phyloP scores from a whole-genome alignment of 257 asterid species.

The Nicotiana otophora region DNA sequence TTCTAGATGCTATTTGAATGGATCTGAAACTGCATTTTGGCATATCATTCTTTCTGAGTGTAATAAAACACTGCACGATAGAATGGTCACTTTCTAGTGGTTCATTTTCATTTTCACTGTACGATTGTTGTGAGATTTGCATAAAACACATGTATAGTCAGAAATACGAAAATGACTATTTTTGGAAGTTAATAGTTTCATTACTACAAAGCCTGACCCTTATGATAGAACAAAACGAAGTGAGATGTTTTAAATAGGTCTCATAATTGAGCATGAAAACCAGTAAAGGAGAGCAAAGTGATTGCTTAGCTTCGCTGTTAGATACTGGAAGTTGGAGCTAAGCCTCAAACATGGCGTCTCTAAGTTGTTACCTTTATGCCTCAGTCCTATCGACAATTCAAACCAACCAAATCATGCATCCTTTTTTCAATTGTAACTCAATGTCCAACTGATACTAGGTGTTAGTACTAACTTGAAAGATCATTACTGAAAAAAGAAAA shows the following conservation, averaged over 20 bases:
- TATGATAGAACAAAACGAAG: too few species aligned
- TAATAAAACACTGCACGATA: not conserved
- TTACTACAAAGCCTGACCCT: too few species aligned
- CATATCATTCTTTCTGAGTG: not conserved
- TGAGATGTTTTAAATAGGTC: too few species aligned
- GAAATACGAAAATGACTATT: too few species aligned
- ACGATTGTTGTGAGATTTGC: not conserved
- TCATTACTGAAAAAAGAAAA: not conserved
- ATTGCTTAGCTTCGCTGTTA: too few species aligned
- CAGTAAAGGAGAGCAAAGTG: not conserved
- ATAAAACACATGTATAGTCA: not conserved
- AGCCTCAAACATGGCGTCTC: too few species aligned
- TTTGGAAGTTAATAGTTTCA: too few species aligned
- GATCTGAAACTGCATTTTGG: not conserved
- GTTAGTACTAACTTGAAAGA: not conserved
- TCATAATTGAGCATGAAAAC: not conserved
- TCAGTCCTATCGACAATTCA: not conserved
- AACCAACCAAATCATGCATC: not conserved
- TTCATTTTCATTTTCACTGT: not conserved
- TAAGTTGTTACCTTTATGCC: too few species aligned
- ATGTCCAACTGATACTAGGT: not conserved
- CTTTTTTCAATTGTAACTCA: not conserved
- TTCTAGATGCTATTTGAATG: not conserved
- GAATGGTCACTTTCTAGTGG: not conserved
- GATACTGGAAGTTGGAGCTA: too few species aligned